A percentile compares a stretch with the other conserved stretches of the same genome.
These are phyloP conservation scores for Talaromyces adpressus DNA, from an alignment of 495 filamentous ascomycete species.

Conservation along the genomic window DNA sequence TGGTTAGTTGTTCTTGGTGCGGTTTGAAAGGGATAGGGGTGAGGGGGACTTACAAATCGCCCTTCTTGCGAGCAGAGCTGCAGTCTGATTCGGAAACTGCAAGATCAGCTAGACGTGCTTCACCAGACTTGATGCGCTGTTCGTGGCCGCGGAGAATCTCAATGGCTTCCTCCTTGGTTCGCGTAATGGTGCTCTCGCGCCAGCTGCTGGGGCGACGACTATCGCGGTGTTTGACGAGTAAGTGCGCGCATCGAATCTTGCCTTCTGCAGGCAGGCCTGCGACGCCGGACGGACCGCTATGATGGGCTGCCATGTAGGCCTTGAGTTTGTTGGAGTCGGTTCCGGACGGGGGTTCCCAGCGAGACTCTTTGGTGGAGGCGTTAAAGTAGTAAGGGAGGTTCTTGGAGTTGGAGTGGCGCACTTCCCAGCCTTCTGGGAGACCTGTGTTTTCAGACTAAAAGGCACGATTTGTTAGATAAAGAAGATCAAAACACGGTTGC, in stretches of 20 bases:
- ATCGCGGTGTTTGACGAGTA: conserved; percentile 87
- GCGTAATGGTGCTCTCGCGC: conserved; percentile 81
- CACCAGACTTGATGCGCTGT: conserved; percentile 60
- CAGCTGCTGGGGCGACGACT: conserved; percentile 85
- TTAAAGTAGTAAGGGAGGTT: conserved; percentile 99
- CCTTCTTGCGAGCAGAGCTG: conserved; percentile 86
- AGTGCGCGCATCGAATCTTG: conserved; percentile 86
- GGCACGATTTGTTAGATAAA: background rate
- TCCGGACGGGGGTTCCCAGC: conserved; percentile 86
- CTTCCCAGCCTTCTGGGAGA: conserved; percentile 83
- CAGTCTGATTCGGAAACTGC: conserved; percentile 89
- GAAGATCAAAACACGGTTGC: background rate
- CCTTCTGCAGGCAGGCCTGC: conserved; percentile 49
- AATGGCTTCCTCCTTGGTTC: conserved; percentile 80
- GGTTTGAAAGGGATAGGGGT: background rate
- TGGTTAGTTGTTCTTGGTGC: conserved; percentile 9
- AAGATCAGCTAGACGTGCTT: conserved; percentile 64
- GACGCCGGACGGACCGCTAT: conserved; percentile 49
- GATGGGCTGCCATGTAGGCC: conserved; percentile 81
- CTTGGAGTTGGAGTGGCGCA: conserved; percentile 93
- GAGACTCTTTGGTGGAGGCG: conserved; percentile 67
- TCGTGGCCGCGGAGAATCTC: conserved; percentile 68
- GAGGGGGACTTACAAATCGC: conserved; percentile 62
- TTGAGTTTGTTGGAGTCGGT: conserved; percentile 89
- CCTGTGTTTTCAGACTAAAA: conserved; percentile 58